Evolutionary conservation across 164 flowering plant species (phyloP).

Genomic region (Vitis amurensis): DNA sequence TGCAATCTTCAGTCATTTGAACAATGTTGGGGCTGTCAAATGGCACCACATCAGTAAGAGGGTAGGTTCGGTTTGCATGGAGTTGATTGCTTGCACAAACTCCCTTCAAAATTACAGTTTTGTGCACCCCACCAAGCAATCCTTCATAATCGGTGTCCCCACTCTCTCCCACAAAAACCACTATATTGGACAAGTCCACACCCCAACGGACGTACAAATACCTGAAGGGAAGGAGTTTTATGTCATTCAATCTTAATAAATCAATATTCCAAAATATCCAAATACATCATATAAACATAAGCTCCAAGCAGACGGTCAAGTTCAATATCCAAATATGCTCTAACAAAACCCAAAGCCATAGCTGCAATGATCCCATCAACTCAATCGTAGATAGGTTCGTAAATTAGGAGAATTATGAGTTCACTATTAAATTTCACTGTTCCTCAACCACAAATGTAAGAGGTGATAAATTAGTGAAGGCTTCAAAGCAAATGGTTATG

Average conservation of each 20-base stretch:
- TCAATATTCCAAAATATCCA: no score
- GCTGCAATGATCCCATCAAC: no score
- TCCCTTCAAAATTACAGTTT: conserved; percentile 72
- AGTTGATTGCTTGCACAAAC: conserved; percentile 47
- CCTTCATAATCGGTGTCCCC: conserved; percentile 96
- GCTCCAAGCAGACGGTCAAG: no score
- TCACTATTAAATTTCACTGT: no score
- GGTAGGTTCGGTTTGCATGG: conserved; percentile 65
- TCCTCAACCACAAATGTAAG: no score
- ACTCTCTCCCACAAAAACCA: conserved; percentile 81
- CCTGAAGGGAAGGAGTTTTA: conserved; percentile 36
- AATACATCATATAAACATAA: no score
- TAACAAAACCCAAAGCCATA: no score
- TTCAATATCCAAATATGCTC: no score
- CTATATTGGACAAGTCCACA: conserved; percentile 70
- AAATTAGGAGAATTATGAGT: no score
- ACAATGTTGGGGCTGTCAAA: conserved; percentile 69
- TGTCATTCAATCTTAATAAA: not conserved
- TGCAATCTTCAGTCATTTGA: conserved; percentile 45
- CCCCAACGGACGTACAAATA: conserved; percentile 86
- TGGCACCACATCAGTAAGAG: conserved; percentile 75
- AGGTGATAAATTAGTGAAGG: no score
- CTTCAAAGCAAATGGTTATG: no score
- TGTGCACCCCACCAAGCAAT: conserved; percentile 85
- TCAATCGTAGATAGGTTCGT: no score